These are phyloP conservation scores for Pythium grandisporangium DNA, from an alignment of 352 stramenopile species.

Conservation along the genomic window DNA sequence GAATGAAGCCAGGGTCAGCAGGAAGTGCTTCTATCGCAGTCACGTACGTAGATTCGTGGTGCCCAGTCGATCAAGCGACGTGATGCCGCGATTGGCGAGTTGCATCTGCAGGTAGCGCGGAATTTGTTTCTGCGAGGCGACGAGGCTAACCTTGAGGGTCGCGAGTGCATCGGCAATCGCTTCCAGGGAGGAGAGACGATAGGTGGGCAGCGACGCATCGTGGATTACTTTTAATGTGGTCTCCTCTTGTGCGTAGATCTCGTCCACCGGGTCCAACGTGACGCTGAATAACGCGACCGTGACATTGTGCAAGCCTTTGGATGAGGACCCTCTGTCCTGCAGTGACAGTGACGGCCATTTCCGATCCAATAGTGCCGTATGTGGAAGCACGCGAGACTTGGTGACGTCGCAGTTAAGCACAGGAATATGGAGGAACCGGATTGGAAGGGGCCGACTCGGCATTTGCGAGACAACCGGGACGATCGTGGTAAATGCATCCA, in stretches of 20 bases:
- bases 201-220: constrained; percentile 2
- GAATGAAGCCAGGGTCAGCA: too few relatives aligned
- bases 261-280: constrained; percentile 29
- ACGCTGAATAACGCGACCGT: constrained; percentile 45
- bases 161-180: constrained; percentile 23
- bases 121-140: constrained; percentile 53
- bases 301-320: too few relatives aligned
- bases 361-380: too few relatives aligned
- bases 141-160: constrained; percentile 18
- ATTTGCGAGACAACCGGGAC: constrained; percentile 23
- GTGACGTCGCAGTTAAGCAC: constrained; percentile 22
- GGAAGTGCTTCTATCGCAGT: too few relatives aligned
- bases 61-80: constrained; percentile 37
- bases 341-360: too few relatives aligned
- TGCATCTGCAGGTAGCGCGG: constrained; percentile 32
- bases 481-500: constrained; percentile 35
- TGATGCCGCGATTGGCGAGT: constrained; percentile 23
- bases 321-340: too few relatives aligned
- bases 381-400: not conserved
- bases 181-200: constrained; percentile 24
- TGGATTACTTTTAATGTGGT: not conserved
- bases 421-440: constrained; percentile 29
- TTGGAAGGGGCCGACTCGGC: constrained; percentile 28
- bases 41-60: constrained; percentile 44
- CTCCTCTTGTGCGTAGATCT: constrained; percentile 4